Conservation (phyloP, 169 alveolate species). For the Plasmodium chabaudi region DNA sequence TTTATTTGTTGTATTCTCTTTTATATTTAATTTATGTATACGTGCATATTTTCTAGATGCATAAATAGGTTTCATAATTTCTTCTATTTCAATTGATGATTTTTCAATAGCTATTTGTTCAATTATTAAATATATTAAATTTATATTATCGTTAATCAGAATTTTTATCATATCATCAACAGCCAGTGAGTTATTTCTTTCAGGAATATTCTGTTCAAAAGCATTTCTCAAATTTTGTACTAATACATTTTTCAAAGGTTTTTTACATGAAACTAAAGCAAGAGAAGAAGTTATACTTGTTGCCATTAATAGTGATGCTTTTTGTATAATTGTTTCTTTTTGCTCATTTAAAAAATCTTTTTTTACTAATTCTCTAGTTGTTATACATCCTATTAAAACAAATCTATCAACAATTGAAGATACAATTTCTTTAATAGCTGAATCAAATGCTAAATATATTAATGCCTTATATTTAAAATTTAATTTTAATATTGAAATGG, state of each 20-base stretch:
- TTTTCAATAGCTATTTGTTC: conserved; percentile 85
- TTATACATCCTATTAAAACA: conserved; percentile 93
- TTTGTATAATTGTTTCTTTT: conserved; percentile 89
- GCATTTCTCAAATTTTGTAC: conserved; percentile 52
- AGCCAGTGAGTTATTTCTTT: conserved; percentile 75
- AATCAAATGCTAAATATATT: conserved; percentile 60
- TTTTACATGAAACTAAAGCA: conserved; percentile 93
- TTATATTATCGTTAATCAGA: conserved; percentile 83
- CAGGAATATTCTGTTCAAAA: conserved; percentile 29
- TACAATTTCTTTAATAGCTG: conserved; percentile 64
- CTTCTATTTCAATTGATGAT: conserved; percentile 81
- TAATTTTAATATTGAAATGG: conserved; percentile 27
- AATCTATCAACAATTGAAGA: conserved; percentile 81
- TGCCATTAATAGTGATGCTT: conserved; percentile 93
- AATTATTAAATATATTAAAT: conserved; percentile 82
- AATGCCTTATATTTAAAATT: conserved; percentile 20
- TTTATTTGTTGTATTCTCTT: conserved; percentile 49
- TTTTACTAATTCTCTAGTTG: conserved; percentile 94
- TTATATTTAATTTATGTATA: conserved; percentile 63
- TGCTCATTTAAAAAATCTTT: conserved; percentile 95
- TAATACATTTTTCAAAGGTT: conserved; percentile 88
- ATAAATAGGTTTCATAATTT: conserved; percentile 76
- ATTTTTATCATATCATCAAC: conserved; percentile 79
- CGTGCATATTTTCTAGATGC: conserved; percentile 76
- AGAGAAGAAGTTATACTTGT: conserved; percentile 93